Percentiles rank a stretch among this genome's conserved stretches.
Conservation (phyloP, 805 yeast species). For the Diddensiella caesifluorescens region DNA sequence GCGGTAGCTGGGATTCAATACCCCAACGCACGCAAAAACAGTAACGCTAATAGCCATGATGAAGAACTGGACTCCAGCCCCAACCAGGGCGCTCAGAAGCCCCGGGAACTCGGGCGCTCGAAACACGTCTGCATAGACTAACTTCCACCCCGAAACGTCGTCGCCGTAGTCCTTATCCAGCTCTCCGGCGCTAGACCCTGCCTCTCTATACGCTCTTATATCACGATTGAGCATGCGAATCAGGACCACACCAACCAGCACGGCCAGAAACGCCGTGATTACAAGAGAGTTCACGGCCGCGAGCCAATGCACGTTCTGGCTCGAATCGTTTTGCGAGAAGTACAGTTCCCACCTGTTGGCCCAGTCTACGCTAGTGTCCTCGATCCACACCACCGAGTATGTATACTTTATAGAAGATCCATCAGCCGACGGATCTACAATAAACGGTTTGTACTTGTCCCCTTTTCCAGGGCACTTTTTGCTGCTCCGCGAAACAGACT, state of each 20-base stretch:
- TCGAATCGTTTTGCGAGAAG: slow-evolving; percentile 44
- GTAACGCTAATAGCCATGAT: slow-evolving; percentile 57
- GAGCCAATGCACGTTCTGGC: slow-evolving; percentile 66
- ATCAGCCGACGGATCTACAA: slow-evolving; percentile 31
- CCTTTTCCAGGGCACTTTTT: slow-evolving; percentile 71
- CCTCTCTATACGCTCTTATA: slow-evolving; percentile 35
- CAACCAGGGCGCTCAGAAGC: slow-evolving; percentile 51
- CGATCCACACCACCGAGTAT: slow-evolving; percentile 84
- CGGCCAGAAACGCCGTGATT: slow-evolving; percentile 54
- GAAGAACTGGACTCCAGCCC: slow-evolving; percentile 70
- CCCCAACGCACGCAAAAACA: slow-evolving; percentile 48
- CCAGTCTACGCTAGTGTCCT: slow-evolving; percentile 62
- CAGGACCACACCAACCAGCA: slow-evolving; percentile 61
- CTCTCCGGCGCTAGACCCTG: slow-evolving; percentile 17
- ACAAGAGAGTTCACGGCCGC: slow-evolving; percentile 68
- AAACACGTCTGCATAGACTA: slow-evolving; percentile 49
- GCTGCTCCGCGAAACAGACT: slow-evolving; percentile 52
- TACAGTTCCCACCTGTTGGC: slow-evolving; percentile 69
- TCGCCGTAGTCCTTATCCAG: slow-evolving; percentile 23
- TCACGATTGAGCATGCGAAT: slow-evolving; percentile 51
- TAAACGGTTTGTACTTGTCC: slow-evolving; percentile 52
- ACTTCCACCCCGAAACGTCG: slow-evolving; percentile 45
- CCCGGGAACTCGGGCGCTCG: slow-evolving; percentile 46
- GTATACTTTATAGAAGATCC: slow-evolving; percentile 52
- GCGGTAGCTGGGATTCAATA: slow-evolving; percentile 58